Evolutionary conservation across 768 basidiomycete genomes (phyloP).

Genomic region (Collybia sp.): DNA sequence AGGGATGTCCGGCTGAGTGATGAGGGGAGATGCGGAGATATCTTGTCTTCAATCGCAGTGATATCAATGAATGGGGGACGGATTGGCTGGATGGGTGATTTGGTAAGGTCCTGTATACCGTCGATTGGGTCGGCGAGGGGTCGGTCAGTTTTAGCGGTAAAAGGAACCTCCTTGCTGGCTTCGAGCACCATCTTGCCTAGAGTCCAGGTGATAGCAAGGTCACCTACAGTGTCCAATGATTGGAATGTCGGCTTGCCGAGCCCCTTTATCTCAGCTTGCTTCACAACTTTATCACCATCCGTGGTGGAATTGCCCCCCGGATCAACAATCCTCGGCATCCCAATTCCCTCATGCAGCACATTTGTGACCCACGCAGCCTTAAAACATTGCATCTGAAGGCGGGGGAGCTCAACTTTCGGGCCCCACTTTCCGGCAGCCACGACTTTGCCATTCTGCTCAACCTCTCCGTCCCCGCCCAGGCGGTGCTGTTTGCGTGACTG

Average conservation of each 20-base stretch:
- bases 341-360: slow-evolving; percentile 93
- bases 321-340: slow-evolving; percentile 89
- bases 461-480: slow-evolving; percentile 63
- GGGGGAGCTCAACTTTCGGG: slow-evolving; percentile 70
- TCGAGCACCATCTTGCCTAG: slow-evolving; percentile 99
- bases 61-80: slow-evolving; percentile 59
- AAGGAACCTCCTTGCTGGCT: slow-evolving; percentile 81
- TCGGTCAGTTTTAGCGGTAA: slow-evolving; percentile 33
- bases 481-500: slow-evolving; percentile 38
- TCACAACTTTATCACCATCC: slow-evolving; percentile 62
- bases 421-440: slow-evolving; percentile 69
- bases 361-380: slow-evolving; percentile 99
- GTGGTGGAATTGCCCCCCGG: slow-evolving; percentile 74
- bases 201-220: slow-evolving; percentile 96
- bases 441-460: slow-evolving; percentile 52
- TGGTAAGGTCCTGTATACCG: slow-evolving; percentile 46
- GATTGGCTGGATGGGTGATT: slow-evolving; percentile 58
- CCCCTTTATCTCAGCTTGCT: slow-evolving; percentile 79
- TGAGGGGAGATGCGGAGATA: slow-evolving; percentile 64
- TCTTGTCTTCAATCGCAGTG: slow-evolving; percentile 54
- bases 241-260: slow-evolving; percentile 85
- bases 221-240: slow-evolving; percentile 85
- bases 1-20: slow-evolving; percentile 59
- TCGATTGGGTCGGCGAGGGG: slow-evolving; percentile 76
- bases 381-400: slow-evolving; percentile 98